Evolutionary conservation across 345 rosid species (phyloP), one percentile per base, ranked within the genome.

Genomic region (Eucalyptus pauciflora): DNA sequence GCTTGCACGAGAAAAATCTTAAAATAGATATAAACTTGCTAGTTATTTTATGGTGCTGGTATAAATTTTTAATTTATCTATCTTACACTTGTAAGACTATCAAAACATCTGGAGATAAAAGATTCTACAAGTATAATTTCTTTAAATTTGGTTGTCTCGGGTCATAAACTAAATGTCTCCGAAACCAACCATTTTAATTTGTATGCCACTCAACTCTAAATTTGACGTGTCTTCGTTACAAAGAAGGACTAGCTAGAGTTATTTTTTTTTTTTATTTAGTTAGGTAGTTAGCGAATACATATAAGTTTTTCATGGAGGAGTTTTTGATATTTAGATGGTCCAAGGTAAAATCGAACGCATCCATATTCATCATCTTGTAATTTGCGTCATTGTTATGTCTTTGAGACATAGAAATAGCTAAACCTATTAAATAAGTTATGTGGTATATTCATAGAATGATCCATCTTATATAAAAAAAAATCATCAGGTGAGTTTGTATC

Each of bases 21-120:
- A 13, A 62, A 62, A 27, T 27, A 11, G 7, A 60, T 56, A 56
- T 56, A 24, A 10, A 56, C 27, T 56, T 3, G 62, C 12, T 24
- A 24, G 3, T n/a, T n/a, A 29, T 31, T 22, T 67, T 31, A 31
- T 16, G 79, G 79, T 31, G 41, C 2, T 31, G 2, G 22, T 4
- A 31, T 67, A 16, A 67, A 15, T 16, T 67, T 67, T 67, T 67
- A n/a, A 8, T 67, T 67, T 67, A 31, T 67, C 22, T 15, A 67
- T n/a, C 10, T 31, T 67, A 31, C 20, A n/a, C 20, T n/a, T 7
- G 10, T 67, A 15, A 29, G 76, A 7, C 20, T 31, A 15, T 67
- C 10, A 2, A 67, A 67, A n/a, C 20, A 31, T n/a, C 5, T n/a
- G 0, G 18, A n/a, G 20, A n/a, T n/a, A 67, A 60, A 56, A 62